Evolutionary conservation across 2,329 filamentous ascomycete genomes (phyloP).

Genomic region (Fusarium sp.): DNA sequence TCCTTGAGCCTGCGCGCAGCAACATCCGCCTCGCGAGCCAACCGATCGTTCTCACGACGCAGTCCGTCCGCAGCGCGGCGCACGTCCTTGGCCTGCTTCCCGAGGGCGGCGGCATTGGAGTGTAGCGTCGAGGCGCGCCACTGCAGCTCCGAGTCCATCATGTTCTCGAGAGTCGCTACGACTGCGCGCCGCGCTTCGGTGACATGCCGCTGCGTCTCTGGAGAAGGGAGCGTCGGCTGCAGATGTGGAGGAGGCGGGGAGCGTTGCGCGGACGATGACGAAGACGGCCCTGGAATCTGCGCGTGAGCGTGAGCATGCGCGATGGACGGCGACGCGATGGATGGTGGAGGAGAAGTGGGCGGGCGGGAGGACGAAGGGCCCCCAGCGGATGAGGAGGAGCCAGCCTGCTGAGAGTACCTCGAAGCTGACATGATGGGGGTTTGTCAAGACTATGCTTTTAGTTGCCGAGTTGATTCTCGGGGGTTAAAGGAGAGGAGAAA

Average conservation of each 20-base stretch:
- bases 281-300: constrained; percentile 8
- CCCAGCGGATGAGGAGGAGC: constrained; percentile 16
- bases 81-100: constrained; percentile 75
- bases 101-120: constrained; percentile 73
- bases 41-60: constrained; percentile 72
- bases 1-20: constrained; percentile 78
- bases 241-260: constrained; percentile 38
- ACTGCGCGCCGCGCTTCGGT: constrained; percentile 69
- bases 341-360: constrained; percentile 42
- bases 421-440: constrained; percentile 21
- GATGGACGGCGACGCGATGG: constrained; percentile 39
- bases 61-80: constrained; percentile 69
- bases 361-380: constrained; percentile 38
- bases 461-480: background rate
- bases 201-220: constrained; percentile 60
- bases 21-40: constrained; percentile 72
- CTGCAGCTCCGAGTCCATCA: constrained; percentile 76
- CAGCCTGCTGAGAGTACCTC: constrained; percentile 18
- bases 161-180: constrained; percentile 74
- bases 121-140: constrained; percentile 77
- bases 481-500: background rate
- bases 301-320: constrained; percentile 36
- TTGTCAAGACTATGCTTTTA: background rate
- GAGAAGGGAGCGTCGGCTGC: constrained; percentile 55
- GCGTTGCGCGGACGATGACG: constrained; percentile 7